These are phyloP conservation scores for Candida neerlandica DNA, from an alignment of 1,139 yeast species.

Conservation along the genomic window DNA sequence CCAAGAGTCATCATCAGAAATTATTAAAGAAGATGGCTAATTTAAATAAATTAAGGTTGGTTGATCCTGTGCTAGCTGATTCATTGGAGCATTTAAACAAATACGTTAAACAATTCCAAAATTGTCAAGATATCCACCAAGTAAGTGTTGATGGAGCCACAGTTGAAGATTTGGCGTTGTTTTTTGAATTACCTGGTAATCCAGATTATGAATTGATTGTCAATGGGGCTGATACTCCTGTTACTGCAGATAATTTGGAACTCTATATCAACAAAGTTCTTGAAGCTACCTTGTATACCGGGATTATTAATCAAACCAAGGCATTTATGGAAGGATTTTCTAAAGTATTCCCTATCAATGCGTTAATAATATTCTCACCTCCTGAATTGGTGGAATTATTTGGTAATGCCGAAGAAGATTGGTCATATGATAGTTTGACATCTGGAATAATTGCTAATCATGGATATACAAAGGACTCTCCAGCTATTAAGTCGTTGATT, in stretches of 20 bases:
- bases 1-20: conserved; percentile 15
- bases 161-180: conserved; percentile 58
- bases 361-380: conserved; percentile 72
- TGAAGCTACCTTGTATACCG: conserved; percentile 64
- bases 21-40: conserved; percentile 32
- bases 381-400: conserved; percentile 70
- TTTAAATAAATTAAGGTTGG: conserved; percentile 45
- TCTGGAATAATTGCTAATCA: conserved; percentile 81
- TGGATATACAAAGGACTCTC: conserved; percentile 79
- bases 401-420: conserved; percentile 76
- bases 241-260: conserved; percentile 58
- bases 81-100: conserved; percentile 58
- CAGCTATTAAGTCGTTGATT: conserved; percentile 60
- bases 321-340: conserved; percentile 84
- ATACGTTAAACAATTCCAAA: conserved; percentile 36
- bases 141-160: conserved; percentile 44
- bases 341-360: conserved; percentile 76
- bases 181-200: conserved; percentile 70
- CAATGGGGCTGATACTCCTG: conserved; percentile 54
- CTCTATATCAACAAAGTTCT: conserved; percentile 59
- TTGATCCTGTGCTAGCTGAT: conserved; percentile 65
- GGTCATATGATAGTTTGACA: conserved; percentile 69
- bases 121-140: conserved; percentile 19
- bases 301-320: conserved; percentile 64
- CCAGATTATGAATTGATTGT: conserved; percentile 59